Base-by-base conservation (phyloP, 345 rosid species). In the Excoecaria agallocha region DNA sequence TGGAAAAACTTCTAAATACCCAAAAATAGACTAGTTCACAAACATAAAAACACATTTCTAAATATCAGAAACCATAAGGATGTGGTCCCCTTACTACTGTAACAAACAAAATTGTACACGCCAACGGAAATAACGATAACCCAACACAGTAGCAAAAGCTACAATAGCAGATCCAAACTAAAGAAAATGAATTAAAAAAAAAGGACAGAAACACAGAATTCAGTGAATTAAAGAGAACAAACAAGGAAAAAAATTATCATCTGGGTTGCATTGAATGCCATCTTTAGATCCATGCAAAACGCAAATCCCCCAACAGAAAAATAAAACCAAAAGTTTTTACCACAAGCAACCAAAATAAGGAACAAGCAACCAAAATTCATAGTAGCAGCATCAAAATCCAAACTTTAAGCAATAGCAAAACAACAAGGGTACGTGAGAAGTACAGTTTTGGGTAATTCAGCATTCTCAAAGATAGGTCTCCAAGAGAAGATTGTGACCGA, bases 401-500 rank as follows among this genome's bases (percentile, higher is more conserved):
- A 41, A 66, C 17, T 54, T 54, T 56, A 64, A 38, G 6, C 43
- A 62, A 13, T 76, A 66, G 25, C 39, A 12, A 58, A 72, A 45
- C 50, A 77, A 64, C n/a, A 62, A 25, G 51, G 72, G 10, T 16
- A 37, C 2, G 12, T 10, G 12, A 58, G 37, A 22, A 70, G 17
- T 87, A 94, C 96, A 73, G 83, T 74, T 83, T 68, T 83, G 46
- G 84, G 45, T 22, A 86, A 72, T 76, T 86, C 89, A 43, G 85
- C 66, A 78, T 81, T 81, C 51, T 93, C 96, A 75, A 91, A 91
- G 81, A 92, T 79, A 69, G 99, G 99, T 81, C 94, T 84, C 99
- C 99, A 95, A 58, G 99, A 91, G 78, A 95, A 95, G 84, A 95
- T 86, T 60, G 96, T 89, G 76, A 93, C 73, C 16, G 98, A 94